Evolutionary conservation across 208 protist species (phyloP), one percentile per base, ranked within the genome.

Genomic region (Novymonas esmeraldas): DNA sequence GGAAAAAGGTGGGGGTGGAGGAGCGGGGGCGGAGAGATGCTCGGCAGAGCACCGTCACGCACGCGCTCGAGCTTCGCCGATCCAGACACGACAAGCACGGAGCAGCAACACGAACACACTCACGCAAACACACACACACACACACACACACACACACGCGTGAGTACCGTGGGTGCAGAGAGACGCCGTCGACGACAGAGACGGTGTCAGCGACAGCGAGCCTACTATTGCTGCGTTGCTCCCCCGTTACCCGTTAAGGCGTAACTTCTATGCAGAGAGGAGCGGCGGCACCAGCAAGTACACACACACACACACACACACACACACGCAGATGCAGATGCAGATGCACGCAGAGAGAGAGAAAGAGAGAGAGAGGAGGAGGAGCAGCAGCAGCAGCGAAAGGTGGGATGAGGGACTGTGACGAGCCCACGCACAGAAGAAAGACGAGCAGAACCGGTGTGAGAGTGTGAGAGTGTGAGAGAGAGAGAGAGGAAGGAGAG

Each of bases 401-500:
- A 39, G n/a, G 20, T 11, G 28, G 28, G 28, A 29, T 22, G 11
- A 51, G 7, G 16, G 24, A 7, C 52, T n/a, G n/a, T n/a, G n/a
- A 28, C 22, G 24, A 13, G 36, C 20, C 2, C 52, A 34, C 18
- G 14, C 48, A 52, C 48, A 52, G n/a, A 52, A 22, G 13, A 26
- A 28, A 64, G 52, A n/a, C n/a, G n/a, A n/a, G n/a, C 24, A n/a
- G n/a, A n/a, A 44, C 39, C 39, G 39, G 14, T 44, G 39, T 16
- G 18, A 10, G 20, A 28, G 24, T 14, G 20, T 14, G n/a, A n/a
- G 20, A 10, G 7, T 7, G n/a, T 14, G 36, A 57, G 16, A 6
- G n/a, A 57, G 31, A 56, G 31, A 24, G 9, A 6, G 7, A 2
- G 31, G 7, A 24, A 18, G 28, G 29, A 41, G 51, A 57, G 11